A percentile compares a stretch with the other conserved stretches of the same genome.
These are phyloP conservation scores for Nothophaeocryptopus gaeumannii DNA, from an alignment of 2,329 filamentous ascomycete species.

Conservation along the genomic window DNA sequence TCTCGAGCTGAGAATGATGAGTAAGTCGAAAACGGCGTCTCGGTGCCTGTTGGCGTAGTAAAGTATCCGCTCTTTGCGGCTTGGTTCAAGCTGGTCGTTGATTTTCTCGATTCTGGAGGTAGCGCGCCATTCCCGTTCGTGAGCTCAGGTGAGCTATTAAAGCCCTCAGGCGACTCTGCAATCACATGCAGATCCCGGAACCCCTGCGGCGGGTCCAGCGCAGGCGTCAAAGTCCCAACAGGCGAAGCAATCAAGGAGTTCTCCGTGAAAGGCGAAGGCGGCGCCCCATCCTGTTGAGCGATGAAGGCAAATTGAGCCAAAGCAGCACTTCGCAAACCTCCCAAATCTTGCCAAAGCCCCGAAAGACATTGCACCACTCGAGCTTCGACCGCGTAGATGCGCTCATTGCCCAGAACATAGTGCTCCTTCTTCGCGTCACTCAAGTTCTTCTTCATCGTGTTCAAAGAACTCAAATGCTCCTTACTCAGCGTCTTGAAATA, in stretches of 20 bases:
- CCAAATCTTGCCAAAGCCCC: slow-evolving; percentile 80
- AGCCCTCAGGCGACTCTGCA: slow-evolving; percentile 38
- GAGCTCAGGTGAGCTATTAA: slow-evolving; percentile 2
- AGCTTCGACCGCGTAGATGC: slow-evolving; percentile 74
- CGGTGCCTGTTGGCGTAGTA: slow-evolving; percentile 15
- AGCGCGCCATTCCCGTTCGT: slow-evolving; percentile 7
- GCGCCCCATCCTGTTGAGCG: slow-evolving; percentile 51
- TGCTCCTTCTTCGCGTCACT: slow-evolving; percentile 88
- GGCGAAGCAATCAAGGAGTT: slow-evolving; percentile 16
- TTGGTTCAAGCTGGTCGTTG: background rate
- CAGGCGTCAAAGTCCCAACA: slow-evolving; percentile 3
- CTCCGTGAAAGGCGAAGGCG: slow-evolving; percentile 4
- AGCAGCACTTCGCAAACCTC: slow-evolving; percentile 84
- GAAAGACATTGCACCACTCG: slow-evolving; percentile 81
- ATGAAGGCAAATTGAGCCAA: slow-evolving; percentile 84
- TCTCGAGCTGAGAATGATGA: slow-evolving; percentile 13
- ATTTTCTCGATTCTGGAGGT: background rate
- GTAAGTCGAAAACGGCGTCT: slow-evolving; percentile 16
- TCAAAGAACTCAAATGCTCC: slow-evolving; percentile 66
- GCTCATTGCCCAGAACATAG: slow-evolving; percentile 75
- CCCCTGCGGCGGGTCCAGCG: slow-evolving; percentile 9
- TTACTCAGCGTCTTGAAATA: slow-evolving; percentile 58
- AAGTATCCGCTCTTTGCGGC: slow-evolving; percentile 17
- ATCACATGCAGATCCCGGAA: slow-evolving; percentile 42
- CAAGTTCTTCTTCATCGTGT: slow-evolving; percentile 70